Evolutionary conservation across 169 alveolate species (phyloP).

Genomic region (Plasmodium gallinaceum): DNA sequence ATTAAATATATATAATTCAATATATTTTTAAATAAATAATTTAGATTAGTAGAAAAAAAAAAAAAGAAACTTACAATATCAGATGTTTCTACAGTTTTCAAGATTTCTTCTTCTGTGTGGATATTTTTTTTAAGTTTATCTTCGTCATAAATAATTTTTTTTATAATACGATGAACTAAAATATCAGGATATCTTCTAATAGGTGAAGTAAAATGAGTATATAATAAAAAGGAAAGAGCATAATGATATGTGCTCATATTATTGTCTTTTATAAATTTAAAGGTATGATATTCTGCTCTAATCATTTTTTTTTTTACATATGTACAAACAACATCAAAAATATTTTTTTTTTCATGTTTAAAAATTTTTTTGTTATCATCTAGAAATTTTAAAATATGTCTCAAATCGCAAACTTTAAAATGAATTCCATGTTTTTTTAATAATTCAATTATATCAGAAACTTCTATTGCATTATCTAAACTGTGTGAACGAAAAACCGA

Average conservation of each 20-base stretch:
- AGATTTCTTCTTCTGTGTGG: slow-evolving; percentile 51
- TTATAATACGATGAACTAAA: slow-evolving; percentile 89
- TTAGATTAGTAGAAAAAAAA: not conserved
- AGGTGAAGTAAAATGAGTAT: slow-evolving; percentile 93
- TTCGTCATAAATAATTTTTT: slow-evolving; percentile 85
- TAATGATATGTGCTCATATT: slow-evolving; percentile 85
- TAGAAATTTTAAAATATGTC: slow-evolving; percentile 33
- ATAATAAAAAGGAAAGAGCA: slow-evolving; percentile 88
- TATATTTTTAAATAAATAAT: not conserved
- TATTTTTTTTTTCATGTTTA: slow-evolving; percentile 25
- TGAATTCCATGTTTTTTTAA: slow-evolving; percentile 54
- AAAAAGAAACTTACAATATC: slow-evolving; percentile 24
- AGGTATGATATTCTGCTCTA: slow-evolving; percentile 74
- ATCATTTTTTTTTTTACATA: slow-evolving; percentile 69
- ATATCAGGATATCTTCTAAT: slow-evolving; percentile 92
- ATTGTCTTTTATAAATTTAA: slow-evolving; percentile 53
- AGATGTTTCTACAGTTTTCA: slow-evolving; percentile 17
- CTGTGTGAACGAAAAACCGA: slow-evolving; percentile 63
- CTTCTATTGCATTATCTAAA: slow-evolving; percentile 28
- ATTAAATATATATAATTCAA: not conserved
- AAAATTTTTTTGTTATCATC: slow-evolving; percentile 26
- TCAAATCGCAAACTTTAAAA: slow-evolving; percentile 17
- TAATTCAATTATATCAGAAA: slow-evolving; percentile 52
- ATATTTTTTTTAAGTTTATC: slow-evolving; percentile 14
- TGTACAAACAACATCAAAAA: slow-evolving; percentile 56